Conservation (phyloP, 139 green algal genomes). For the Tetratostichococcus sp. region DNA sequence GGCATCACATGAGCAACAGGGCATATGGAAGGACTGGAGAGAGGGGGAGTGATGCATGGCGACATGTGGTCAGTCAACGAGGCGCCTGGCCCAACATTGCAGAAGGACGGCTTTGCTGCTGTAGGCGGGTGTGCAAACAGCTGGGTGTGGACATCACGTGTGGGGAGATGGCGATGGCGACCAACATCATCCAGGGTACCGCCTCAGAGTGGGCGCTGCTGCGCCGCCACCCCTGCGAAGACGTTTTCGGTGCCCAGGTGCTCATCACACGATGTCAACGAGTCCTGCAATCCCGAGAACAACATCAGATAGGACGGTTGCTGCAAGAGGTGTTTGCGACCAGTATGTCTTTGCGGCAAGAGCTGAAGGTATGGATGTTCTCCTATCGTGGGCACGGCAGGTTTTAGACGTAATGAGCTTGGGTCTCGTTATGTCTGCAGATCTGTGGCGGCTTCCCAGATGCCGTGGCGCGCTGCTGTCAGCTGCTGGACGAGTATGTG, state of each 20-base stretch:
- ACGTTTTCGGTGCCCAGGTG: slow-evolving; percentile 94
- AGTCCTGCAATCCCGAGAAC: too few species aligned
- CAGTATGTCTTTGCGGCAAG: too few species aligned
- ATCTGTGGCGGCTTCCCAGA: slow-evolving; percentile 86
- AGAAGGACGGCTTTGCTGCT: background rate
- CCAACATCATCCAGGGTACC: slow-evolving; percentile 88
- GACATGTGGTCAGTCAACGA: too few species aligned
- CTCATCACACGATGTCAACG: too few species aligned
- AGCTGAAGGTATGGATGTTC: too few species aligned
- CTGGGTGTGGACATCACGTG: slow-evolving; percentile 91
- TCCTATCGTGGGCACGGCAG: too few species aligned
- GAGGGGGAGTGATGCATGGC: too few species aligned
- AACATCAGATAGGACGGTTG: background rate
- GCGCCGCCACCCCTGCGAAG: slow-evolving; percentile 84
- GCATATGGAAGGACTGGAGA: too few species aligned
- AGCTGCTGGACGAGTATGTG: slow-evolving; percentile 71
- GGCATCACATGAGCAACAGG: too few species aligned
- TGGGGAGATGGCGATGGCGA: slow-evolving; percentile 94
- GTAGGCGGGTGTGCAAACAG: slow-evolving; percentile 81
- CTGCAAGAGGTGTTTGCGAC: too few species aligned
- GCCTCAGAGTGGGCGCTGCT: slow-evolving; percentile 93
- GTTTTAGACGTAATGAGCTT: too few species aligned
- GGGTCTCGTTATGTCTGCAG: slow-evolving; percentile 30
- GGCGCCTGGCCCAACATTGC: too few species aligned
- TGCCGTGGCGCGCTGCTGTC: slow-evolving; percentile 56